Evolutionary conservation across 495 filamentous ascomycete genomes (phyloP).

Genomic region (Aspergillus funiculosus): DNA sequence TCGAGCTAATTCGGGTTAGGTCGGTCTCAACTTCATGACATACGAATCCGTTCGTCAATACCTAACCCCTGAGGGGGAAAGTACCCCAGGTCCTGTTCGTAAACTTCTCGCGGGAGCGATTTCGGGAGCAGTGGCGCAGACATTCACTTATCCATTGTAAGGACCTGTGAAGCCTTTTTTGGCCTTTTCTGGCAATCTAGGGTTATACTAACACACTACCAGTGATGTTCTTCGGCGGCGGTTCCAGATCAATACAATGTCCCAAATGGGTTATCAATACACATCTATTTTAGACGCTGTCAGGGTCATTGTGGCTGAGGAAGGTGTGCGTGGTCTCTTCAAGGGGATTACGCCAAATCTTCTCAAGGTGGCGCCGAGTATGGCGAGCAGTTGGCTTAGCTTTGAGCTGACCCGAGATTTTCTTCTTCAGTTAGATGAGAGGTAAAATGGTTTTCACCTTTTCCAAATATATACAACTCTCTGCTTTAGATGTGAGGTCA

Average conservation of each 20-base stretch:
- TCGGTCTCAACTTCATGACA: constrained; percentile 96
- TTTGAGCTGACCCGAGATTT: constrained; percentile 91
- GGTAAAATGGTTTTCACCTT: background rate
- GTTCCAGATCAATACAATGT: constrained; percentile 99
- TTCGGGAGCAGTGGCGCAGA: constrained; percentile 93
- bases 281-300: constrained; percentile 80
- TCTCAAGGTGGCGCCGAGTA: constrained; percentile 94
- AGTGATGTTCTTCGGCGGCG: constrained; percentile 92
- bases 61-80: constrained; percentile 80
- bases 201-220: constrained; percentile 10
- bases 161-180: constrained; percentile 24
- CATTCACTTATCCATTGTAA: constrained; percentile 97
- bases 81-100: constrained; percentile 69
- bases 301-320: constrained; percentile 69
- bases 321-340: constrained; percentile 74
- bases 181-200: background rate
- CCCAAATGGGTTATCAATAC: constrained; percentile 96
- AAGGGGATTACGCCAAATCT: constrained; percentile 93
- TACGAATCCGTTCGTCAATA: constrained; percentile 84
- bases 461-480: background rate
- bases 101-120: constrained; percentile 87
- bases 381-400: constrained; percentile 97
- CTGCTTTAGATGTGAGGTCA: background rate
- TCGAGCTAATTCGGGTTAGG: constrained; percentile 46
- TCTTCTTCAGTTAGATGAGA: constrained; percentile 49